Base-by-base conservation (phyloP, 257 asterid genomes). In the Plantago ovata region DNA sequence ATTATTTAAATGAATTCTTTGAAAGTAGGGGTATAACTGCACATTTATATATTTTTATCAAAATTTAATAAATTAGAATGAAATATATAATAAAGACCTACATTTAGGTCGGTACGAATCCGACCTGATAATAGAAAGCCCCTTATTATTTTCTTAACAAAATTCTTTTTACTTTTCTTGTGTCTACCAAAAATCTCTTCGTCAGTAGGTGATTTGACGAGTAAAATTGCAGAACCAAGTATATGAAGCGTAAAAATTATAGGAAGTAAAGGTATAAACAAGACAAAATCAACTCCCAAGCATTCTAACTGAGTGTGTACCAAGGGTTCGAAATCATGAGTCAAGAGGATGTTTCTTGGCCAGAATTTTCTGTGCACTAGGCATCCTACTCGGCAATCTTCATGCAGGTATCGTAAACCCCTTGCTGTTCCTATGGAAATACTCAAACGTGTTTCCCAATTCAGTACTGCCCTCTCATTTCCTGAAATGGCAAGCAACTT, bases 361-460 rank as follows among this genome's bases (percentile, higher is more conserved):
- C 87, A 71, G 73, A 89, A 60, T 53, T 86, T 86, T 65, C 93
- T 66, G 73, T 89, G 95, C 63, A 80, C 72, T 62, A 89, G 82
- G 47, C 97, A 75, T 69, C 97, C 97, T 10, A 89, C 94, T 75
- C 97, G 82, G 69, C 97, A 89, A 75, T 86, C 97, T 69, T 89
- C 97, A 61, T 89, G 97, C 60, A 89, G 95, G 69, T 89, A 89
- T 33, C 97, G 76, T 62, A 89, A 79, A 20, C 95, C 97, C 80
- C 95, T 89, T 38, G 96, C 96, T 24, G 95, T 85, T 55, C 96
- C 96, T 20, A 79, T 72, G 49, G 96, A 95, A 70, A 89, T 81
- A 79, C 76, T 83, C 53, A 83, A 58, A 63, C 96, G 90, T 50
- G 85, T 57, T 61, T 68, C 64, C 96, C 94, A 85, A 73, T 79